Conservation (phyloP, 768 basidiomycete genomes). For the Amanita brunnescens region DNA sequence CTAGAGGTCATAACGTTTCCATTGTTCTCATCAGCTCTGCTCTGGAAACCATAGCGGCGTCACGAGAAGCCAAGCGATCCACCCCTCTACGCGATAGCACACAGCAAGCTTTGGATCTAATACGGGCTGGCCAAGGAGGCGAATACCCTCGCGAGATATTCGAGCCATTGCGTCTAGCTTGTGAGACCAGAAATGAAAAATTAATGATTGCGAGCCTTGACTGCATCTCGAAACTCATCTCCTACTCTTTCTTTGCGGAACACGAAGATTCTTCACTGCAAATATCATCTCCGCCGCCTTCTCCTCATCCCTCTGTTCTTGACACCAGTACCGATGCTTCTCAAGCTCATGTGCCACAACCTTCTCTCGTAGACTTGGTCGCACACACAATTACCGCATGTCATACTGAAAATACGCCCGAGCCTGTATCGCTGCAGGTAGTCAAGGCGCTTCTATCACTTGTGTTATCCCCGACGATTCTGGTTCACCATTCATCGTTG, state of each 20-base stretch:
- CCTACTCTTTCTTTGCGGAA: conserved; percentile 94
- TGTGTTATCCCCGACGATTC: conserved; percentile 75
- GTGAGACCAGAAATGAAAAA: conserved; percentile 90
- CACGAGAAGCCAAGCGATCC: conserved; percentile 83
- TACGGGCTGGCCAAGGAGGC: conserved; percentile 65
- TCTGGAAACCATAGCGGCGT: conserved; percentile 76
- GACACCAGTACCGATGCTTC: conserved; percentile 34
- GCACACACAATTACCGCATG: conserved; percentile 91
- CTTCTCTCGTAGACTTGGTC: conserved; percentile 85
- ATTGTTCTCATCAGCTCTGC: conserved; percentile 78
- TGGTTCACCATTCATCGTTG: conserved; percentile 93
- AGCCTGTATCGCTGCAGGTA: conserved; percentile 90
- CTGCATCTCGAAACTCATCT: conserved; percentile 95
- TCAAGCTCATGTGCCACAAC: conserved; percentile 43
- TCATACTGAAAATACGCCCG: conserved; percentile 81
- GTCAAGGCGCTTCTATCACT: conserved; percentile 90
- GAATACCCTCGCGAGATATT: conserved; percentile 83
- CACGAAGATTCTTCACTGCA: conserved; percentile 23
- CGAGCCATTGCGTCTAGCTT: conserved; percentile 91
- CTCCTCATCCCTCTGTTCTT: conserved; percentile 44
- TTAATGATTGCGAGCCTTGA: conserved; percentile 96
- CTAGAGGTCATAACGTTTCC: conserved; percentile 66
- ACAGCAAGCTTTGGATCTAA: conserved; percentile 73
- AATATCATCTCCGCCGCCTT: conserved; percentile 73
- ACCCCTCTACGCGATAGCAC: conserved; percentile 75